A percentile compares a stretch with the other conserved stretches of the same genome.
Conservation (phyloP, 2,329 filamentous ascomycete genomes). For the Fusarium newnesense region DNA sequence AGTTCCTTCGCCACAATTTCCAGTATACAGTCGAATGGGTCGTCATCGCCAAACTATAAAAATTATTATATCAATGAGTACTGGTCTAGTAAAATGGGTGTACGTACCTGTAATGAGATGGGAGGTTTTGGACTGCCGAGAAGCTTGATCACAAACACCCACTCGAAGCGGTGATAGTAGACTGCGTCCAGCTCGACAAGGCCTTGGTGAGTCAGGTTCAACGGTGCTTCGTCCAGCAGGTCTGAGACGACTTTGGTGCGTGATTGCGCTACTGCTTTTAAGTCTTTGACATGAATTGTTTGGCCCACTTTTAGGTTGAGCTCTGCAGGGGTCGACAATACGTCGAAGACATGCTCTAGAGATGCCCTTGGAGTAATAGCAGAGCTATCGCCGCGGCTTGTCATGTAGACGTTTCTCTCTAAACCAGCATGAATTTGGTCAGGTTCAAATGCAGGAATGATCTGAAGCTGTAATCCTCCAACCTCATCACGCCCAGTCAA, state of each 20-base stretch:
- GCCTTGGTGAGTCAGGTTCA: background rate
- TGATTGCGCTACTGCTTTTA: background rate
- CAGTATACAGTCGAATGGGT: background rate
- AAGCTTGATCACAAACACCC: background rate
- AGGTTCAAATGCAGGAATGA: background rate
- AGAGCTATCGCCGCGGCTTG: background rate
- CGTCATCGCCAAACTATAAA: background rate
- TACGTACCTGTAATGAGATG: background rate
- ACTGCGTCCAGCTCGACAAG: background rate
- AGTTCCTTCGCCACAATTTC: background rate
- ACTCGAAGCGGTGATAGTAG: background rate
- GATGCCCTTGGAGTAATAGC: background rate
- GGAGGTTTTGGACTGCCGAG: background rate
- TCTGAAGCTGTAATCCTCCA: background rate
- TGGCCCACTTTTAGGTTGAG: background rate
- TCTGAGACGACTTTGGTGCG: background rate
- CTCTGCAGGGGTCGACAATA: background rate
- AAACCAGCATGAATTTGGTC: background rate
- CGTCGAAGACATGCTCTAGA: background rate
- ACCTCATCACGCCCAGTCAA: background rate
- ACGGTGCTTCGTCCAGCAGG: background rate
- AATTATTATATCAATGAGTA: background rate
- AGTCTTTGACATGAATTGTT: background rate
- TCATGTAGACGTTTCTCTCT: background rate
- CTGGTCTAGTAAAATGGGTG: background rate